Conservation (phyloP, 805 yeast genomes). For the Zygotorulaspora danielsina region DNA sequence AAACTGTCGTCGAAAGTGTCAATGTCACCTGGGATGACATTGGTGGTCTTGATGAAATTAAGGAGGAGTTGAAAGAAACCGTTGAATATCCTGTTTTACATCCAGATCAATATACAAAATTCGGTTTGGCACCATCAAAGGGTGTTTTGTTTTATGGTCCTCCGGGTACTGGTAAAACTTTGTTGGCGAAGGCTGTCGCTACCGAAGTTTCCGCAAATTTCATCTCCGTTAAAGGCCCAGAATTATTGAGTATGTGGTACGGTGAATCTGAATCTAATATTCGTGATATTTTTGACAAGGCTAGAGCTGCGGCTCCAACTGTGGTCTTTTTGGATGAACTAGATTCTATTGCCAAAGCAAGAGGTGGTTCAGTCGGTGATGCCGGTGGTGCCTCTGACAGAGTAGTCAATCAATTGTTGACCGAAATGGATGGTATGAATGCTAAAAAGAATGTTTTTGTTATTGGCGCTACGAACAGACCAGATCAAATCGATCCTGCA, state of each 20-base stretch:
- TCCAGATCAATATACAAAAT: constrained; percentile 97
- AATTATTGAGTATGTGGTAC: constrained; percentile 95
- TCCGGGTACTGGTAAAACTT: constrained; percentile 99
- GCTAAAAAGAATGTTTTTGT: constrained; percentile 98
- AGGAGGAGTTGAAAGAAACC: constrained; percentile 95
- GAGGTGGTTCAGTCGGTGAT: constrained; percentile 89
- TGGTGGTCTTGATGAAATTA: constrained; percentile 96
- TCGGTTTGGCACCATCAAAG: constrained; percentile 95
- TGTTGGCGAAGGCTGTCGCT: constrained; percentile 98
- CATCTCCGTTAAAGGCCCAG: constrained; percentile 89
- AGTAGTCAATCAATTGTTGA: constrained; percentile 90
- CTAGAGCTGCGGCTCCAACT: constrained; percentile 99
- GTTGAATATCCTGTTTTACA: constrained; percentile 98
- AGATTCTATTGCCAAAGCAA: constrained; percentile 95
- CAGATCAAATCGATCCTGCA: constrained; percentile 99
- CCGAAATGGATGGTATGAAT: constrained; percentile 99
- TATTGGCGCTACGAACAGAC: constrained; percentile 99
- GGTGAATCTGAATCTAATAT: constrained; percentile 98
- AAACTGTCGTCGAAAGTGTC: constrained; percentile 97
- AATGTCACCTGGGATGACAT: constrained; percentile 99
- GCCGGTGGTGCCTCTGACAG: constrained; percentile 97
- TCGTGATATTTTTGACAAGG: constrained; percentile 96
- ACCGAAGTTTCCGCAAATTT: constrained; percentile 98
- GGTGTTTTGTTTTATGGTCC: constrained; percentile 99
- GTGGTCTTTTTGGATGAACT: constrained; percentile 97